Evolutionary conservation across 176 grass and related monocot species (phyloP).

Genomic region (Secale cereale): DNA sequence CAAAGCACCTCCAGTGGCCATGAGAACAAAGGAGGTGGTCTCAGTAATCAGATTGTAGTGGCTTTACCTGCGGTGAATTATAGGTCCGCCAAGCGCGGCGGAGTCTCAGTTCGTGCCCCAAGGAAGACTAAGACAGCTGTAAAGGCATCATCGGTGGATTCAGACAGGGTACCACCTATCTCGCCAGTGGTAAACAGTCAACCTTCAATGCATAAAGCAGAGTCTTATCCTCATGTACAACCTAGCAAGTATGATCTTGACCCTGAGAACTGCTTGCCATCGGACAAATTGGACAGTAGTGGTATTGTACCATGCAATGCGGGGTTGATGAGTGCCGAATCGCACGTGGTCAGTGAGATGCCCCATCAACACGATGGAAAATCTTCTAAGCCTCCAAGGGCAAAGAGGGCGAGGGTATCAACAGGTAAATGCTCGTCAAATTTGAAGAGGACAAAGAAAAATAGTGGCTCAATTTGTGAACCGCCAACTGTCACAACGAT

Average conservation of each 20-base stretch:
- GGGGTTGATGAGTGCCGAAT: neutral
- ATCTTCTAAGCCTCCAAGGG: slow-evolving; percentile 21
- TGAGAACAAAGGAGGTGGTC: neutral
- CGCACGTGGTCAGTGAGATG: neutral
- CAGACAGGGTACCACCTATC: slow-evolving; percentile 20
- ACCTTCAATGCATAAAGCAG: slow-evolving; percentile 7
- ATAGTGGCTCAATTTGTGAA: slow-evolving; percentile 3
- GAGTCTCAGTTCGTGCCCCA: neutral
- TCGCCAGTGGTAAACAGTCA: neutral
- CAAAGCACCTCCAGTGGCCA: neutral
- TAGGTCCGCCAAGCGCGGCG: neutral
- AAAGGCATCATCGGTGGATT: slow-evolving; percentile 24
- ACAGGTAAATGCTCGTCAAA: slow-evolving; percentile 1
- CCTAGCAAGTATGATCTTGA: slow-evolving; percentile 30
- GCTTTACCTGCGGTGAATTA: slow-evolving; percentile 34
- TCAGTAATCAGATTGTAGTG: neutral
- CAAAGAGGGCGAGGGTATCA: slow-evolving; percentile 27
- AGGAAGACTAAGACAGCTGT: slow-evolving; percentile 19
- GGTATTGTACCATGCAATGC: slow-evolving; percentile 8
- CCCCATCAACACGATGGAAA: slow-evolving; percentile 1
- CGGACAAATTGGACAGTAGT: neutral
- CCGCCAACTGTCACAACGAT: neutral
- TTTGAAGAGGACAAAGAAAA: slow-evolving; percentile 19
- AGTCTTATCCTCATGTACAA: slow-evolving; percentile 3
- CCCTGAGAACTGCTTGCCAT: slow-evolving; percentile 1